These are phyloP conservation scores for Rhodotorula sp. DNA, from an alignment of 1,284 basidiomycete genomes.

Conservation along the genomic window DNA sequence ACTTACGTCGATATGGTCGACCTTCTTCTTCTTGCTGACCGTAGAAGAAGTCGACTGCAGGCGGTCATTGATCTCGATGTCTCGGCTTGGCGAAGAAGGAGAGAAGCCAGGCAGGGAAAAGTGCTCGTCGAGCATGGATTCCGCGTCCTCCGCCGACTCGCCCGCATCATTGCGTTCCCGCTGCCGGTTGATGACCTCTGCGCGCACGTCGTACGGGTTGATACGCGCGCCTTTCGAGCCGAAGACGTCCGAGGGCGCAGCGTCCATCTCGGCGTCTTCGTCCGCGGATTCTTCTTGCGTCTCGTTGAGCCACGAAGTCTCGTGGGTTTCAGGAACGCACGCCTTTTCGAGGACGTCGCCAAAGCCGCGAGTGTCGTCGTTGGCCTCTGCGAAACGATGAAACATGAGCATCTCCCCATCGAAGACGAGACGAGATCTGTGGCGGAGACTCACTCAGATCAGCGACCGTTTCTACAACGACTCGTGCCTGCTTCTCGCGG, in stretches of 20 bases:
- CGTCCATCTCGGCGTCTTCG: not conserved
- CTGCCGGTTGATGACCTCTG: not conserved
- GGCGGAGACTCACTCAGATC: constrained; percentile 22
- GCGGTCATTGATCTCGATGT: constrained; percentile 8
- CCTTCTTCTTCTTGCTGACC: not conserved
- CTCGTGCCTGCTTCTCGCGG: constrained; percentile 21
- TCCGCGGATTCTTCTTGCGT: not conserved
- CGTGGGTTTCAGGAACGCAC: not conserved
- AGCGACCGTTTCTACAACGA: constrained; percentile 5
- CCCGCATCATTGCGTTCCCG: not conserved
- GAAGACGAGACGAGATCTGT: too few species aligned
- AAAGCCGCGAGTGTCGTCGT: constrained; percentile 35
- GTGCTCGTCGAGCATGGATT: not conserved
- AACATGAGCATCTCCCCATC: not conserved
- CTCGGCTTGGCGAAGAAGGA: constrained; percentile 9
- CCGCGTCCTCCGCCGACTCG: not conserved
- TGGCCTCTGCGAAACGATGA: constrained; percentile 7
- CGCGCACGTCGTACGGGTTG: not conserved
- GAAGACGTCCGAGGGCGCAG: constrained; percentile 7
- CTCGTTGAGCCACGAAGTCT: constrained; percentile 13
- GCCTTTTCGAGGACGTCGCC: constrained; percentile 11
- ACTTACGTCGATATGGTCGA: not conserved
- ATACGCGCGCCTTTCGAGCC: not conserved
- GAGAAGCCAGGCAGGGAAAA: not conserved
- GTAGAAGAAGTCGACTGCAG: too few species aligned